Conservation (phyloP, 176 grass and related monocot genomes). For the Olyra latifolia region DNA sequence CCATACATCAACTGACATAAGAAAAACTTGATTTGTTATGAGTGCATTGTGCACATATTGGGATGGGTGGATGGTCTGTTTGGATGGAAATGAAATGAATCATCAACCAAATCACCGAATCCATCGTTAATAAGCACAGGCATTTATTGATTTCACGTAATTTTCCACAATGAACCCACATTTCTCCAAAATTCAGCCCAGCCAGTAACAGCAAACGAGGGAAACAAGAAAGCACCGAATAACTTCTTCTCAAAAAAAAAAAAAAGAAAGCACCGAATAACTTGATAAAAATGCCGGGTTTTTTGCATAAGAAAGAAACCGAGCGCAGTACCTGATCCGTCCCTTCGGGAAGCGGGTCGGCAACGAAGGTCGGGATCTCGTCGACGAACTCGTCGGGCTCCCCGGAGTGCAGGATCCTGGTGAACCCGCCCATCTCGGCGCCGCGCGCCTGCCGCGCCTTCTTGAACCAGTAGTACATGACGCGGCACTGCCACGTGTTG, state of each 20-base stretch:
- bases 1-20: neutral
- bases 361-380: conserved; percentile 96
- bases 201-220: neutral
- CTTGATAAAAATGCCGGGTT: neutral
- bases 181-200: conserved; percentile 7
- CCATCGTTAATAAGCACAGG: neutral
- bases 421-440: conserved; percentile 88
- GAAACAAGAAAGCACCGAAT: neutral
- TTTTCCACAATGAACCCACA: neutral
- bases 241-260: neutral
- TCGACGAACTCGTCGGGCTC: conserved; percentile 56
- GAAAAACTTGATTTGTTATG: neutral
- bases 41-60: neutral
- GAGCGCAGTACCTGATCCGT: conserved; percentile 61
- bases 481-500: conserved; percentile 89
- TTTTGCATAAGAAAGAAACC: neutral
- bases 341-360: conserved; percentile 68
- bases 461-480: conserved; percentile 99
- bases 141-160: neutral
- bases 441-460: conserved; percentile 40
- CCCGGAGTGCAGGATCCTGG: conserved; percentile 90
- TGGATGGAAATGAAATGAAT: neutral
- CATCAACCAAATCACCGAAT: neutral
- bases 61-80: neutral
- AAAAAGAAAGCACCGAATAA: neutral